Conservation (phyloP, 805 yeast species). For the Kockiozyma suomiensis region DNA sequence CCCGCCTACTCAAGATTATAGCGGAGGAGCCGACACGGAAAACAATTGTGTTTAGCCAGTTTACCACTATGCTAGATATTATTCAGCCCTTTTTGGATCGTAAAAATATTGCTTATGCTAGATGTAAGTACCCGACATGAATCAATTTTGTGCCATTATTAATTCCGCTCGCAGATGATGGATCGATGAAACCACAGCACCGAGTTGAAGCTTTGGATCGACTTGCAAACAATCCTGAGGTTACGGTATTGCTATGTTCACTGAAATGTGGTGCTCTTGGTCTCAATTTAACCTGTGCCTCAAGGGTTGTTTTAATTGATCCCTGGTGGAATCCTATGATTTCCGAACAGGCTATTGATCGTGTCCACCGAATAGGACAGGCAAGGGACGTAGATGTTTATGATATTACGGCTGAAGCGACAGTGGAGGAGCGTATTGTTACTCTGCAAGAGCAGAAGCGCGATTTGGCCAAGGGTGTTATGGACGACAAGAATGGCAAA, state of each 20-base stretch:
- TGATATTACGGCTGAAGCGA: conserved; percentile 45
- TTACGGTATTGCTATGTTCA: conserved; percentile 57
- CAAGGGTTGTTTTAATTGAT: conserved; percentile 48
- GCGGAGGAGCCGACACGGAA: conserved; percentile 64
- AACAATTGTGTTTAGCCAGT: conserved; percentile 95
- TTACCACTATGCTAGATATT: conserved; percentile 92
- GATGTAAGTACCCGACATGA: conserved; percentile 44
- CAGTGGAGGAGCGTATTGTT: conserved; percentile 67
- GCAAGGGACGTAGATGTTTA: conserved; percentile 49
- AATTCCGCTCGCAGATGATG: conserved; percentile 55
- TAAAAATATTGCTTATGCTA: conserved; percentile 53
- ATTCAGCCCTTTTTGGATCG: conserved; percentile 69
- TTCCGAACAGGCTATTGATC: conserved; percentile 55
- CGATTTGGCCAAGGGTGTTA: conserved; percentile 76
- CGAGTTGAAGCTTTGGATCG: conserved; percentile 65
- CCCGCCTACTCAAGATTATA: conserved; percentile 43
- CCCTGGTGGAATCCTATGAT: conserved; percentile 59
- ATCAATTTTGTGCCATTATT: neutral
- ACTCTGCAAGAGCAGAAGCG: conserved; percentile 77
- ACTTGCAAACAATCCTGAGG: conserved; percentile 60
- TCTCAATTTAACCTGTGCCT: conserved; percentile 49
- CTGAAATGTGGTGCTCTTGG: conserved; percentile 52
- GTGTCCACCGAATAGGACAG: conserved; percentile 56
- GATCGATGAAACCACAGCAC: conserved; percentile 70
- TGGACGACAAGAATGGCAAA: conserved; percentile 58